Evolutionary conservation across 495 filamentous ascomycete genomes (phyloP), one percentile per base, ranked within the genome.

Genomic region (Tetracladium setigerum): DNA sequence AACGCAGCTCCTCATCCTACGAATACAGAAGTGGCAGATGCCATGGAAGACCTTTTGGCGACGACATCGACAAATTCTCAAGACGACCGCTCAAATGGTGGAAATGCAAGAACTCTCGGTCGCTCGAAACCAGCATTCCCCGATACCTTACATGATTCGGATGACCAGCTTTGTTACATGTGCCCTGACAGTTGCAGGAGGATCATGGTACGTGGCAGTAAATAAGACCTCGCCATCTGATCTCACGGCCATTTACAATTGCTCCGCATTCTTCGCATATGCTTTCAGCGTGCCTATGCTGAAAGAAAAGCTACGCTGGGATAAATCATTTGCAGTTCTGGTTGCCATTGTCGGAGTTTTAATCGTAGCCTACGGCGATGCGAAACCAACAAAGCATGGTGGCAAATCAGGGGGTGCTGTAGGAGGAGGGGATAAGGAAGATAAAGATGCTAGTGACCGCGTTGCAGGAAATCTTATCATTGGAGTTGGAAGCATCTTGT

Each of bases 221-320:
- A 84, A 86, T 62, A 70, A 95, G 75, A 98, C 92, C 0, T 92
- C 86, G 11, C 82, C 92, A 18, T 84, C 82, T 54, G 92, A 98
- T 58, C 69, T 98, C 45, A 98, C 92, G 0, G 92, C 92, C 18
- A 98, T 98, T 60, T 98, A 97, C 74, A 98, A 98, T 64, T 98
- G 92, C 73, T 95, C 87, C 41, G 90, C 92, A 39, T 98, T 98
- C 67, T 98, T 96, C 64, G 92, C 92, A 27, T 98, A 98, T 61
- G 91, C 82, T 9, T 98, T 98, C 59, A 88, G 84, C 38, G 87
- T 98, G 17, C 89, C 88, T 0, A 61, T 98, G 11, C 71, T 98
- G 0, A 82, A 87, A 22, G 92, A 98, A 63, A 83, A 82, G 58
- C 58, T 94, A 10, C 80, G 85, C 3, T 62, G 78, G 17, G 85